phyloP scores from a whole-genome alignment of 805 yeast species.

The Candida maesae region DNA sequence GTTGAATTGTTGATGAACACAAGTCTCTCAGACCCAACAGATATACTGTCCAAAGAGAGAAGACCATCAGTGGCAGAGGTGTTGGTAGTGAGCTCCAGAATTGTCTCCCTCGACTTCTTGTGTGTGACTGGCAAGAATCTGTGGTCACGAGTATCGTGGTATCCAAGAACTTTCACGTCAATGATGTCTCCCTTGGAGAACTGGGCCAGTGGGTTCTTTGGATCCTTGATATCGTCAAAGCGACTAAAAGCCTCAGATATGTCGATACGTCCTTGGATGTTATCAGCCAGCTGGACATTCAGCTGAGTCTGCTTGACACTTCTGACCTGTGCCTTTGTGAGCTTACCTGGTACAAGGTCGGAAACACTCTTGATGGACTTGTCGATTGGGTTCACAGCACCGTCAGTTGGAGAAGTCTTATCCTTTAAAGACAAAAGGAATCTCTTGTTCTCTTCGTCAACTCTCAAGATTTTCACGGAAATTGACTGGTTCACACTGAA shows the following conservation, averaged over 20 bases:
- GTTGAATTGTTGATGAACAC: constrained; percentile 66
- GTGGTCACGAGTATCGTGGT: constrained; percentile 66
- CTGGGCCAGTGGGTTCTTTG: constrained; percentile 51
- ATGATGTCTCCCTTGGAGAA: constrained; percentile 58
- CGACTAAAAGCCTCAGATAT: constrained; percentile 62
- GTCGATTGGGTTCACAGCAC: constrained; percentile 59
- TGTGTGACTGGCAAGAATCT: constrained; percentile 64
- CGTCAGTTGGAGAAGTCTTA: constrained; percentile 26
- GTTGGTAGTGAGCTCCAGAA: constrained; percentile 62
- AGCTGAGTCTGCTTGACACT: constrained; percentile 70
- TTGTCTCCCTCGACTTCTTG: constrained; percentile 47
- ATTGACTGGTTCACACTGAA: constrained; percentile 71
- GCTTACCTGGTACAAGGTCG: constrained; percentile 57
- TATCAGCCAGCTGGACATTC: constrained; percentile 71
- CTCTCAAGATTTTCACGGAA: constrained; percentile 57
- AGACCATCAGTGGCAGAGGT: constrained; percentile 31
- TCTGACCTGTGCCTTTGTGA: constrained; percentile 57
- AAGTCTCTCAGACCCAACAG: constrained; percentile 45
- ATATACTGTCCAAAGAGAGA: constrained; percentile 38
- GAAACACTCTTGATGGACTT: constrained; percentile 39
- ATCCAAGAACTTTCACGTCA: constrained; percentile 69
- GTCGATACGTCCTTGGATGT: constrained; percentile 76
- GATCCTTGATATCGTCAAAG: constrained; percentile 51
- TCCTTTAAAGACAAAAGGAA: constrained; percentile 62
- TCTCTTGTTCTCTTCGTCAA: constrained; percentile 66